These are phyloP conservation scores for Alternaria tenuissima DNA, from an alignment of 2,329 filamentous ascomycete genomes.

Conservation along the genomic window DNA sequence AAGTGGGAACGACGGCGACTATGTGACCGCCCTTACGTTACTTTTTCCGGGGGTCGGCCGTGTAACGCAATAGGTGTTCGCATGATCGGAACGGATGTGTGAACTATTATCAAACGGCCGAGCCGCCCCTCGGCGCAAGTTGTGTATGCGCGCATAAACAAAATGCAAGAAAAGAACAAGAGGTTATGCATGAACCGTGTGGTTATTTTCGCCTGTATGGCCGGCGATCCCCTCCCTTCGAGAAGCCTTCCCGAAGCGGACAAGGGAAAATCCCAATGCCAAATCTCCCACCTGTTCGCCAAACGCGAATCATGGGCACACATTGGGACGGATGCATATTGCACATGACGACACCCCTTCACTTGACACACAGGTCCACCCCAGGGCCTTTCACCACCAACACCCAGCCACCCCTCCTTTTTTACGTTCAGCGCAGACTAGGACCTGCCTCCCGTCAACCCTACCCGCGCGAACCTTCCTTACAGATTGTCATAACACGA, in stretches of 20 bases:
- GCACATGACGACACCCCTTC: conserved; percentile 23
- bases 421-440: background rate
- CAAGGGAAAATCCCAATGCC: background rate
- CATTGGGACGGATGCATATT: background rate
- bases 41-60: conserved; percentile 18
- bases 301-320: conserved; percentile 25
- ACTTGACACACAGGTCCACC: conserved; percentile 21
- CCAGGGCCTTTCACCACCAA: background rate
- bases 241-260: conserved; percentile 32
- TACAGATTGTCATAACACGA: background rate
- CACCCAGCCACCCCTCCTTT: background rate
- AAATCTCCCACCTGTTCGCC: conserved; percentile 32
- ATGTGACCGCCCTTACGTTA: conserved; percentile 12
- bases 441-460: conserved; percentile 1
- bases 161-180: background rate
- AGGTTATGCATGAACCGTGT: conserved; percentile 8
- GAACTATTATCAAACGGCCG: conserved; percentile 41
- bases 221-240: conserved; percentile 30
- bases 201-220: background rate
- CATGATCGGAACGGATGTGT: conserved; percentile 27
- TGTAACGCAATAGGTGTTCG: conserved; percentile 18
- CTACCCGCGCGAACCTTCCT: background rate
- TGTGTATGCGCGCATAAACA: background rate
- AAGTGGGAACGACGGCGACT: background rate
- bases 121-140: conserved; percentile 7